These are phyloP conservation scores for Xylariaceae sp. DNA, from an alignment of 2,329 filamentous ascomycete species.

Conservation along the genomic window DNA sequence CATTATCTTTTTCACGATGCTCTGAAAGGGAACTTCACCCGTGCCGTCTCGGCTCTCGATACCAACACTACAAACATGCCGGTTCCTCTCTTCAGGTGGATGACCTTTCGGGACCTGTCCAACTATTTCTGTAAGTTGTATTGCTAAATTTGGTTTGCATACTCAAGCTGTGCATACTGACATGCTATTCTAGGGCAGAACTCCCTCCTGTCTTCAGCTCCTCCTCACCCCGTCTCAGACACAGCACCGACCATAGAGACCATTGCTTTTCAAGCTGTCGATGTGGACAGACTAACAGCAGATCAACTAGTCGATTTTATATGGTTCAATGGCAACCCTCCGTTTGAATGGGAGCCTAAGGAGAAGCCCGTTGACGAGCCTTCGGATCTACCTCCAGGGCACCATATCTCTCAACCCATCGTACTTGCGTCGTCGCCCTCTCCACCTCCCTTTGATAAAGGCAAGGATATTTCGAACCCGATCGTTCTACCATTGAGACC, in stretches of 20 bases:
- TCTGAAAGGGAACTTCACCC: not conserved
- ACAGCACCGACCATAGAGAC: not conserved
- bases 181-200: not conserved
- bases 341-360: not conserved
- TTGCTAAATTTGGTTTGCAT: not conserved
- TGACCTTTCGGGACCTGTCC: not conserved
- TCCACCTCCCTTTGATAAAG: not conserved
- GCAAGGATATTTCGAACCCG: not conserved
- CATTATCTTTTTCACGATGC: not conserved
- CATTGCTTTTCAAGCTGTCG: not conserved
- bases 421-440: not conserved
- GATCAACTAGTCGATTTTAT: not conserved
- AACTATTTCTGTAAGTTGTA: not conserved
- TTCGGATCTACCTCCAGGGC: not conserved
- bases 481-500: not conserved
- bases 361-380: not conserved
- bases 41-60: not conserved
- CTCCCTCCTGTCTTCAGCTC: not conserved
- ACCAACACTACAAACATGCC: not conserved
- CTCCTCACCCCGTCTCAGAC: not conserved
- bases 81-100: not conserved
- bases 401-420: not conserved
- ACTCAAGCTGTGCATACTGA: not conserved
- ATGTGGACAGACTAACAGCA: not conserved
- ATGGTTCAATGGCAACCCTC: not conserved